phyloP scores from a whole-genome alignment of 2,329 filamentous ascomycete genomes.

The Beauveria varroae region DNA sequence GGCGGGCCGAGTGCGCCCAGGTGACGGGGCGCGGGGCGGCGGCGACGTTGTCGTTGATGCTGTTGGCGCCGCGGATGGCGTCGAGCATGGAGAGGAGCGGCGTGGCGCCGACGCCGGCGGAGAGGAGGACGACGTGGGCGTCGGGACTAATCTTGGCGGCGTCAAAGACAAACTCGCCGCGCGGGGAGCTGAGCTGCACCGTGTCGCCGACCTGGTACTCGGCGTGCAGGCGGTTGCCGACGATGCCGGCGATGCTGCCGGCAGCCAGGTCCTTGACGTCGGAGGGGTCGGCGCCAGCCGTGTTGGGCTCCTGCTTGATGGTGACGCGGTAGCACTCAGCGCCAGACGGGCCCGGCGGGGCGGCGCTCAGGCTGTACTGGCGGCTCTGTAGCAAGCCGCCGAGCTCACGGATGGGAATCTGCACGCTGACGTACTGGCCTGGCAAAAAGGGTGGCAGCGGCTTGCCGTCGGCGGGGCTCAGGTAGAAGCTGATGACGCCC shows the following conservation, averaged over 20 bases:
- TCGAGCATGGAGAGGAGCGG: slow-evolving; percentile 60
- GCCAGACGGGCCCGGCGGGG: slow-evolving; percentile 20
- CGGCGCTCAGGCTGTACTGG: slow-evolving; percentile 68
- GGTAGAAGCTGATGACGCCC: slow-evolving; percentile 61
- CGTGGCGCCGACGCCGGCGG: slow-evolving; percentile 61
- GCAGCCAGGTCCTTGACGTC: slow-evolving; percentile 20
- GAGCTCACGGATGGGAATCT: slow-evolving; percentile 52
- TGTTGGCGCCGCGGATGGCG: slow-evolving; percentile 31
- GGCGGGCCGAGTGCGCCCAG: slow-evolving; percentile 56
- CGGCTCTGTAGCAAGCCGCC: slow-evolving; percentile 57
- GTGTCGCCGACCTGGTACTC: slow-evolving; percentile 41
- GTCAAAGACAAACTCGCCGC: slow-evolving; percentile 57
- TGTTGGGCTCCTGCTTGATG: slow-evolving; percentile 53
- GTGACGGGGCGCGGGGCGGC: slow-evolving; percentile 39
- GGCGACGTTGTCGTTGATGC: slow-evolving; percentile 20
- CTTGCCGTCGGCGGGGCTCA: slow-evolving; percentile 51
- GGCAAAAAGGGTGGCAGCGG: slow-evolving; percentile 55
- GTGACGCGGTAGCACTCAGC: slow-evolving; percentile 57
- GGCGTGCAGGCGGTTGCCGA: slow-evolving; percentile 47
- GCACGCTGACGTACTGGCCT: slow-evolving; percentile 67
- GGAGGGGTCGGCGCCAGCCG: slow-evolving; percentile 23
- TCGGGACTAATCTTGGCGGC: slow-evolving; percentile 29
- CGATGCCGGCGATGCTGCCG: slow-evolving; percentile 34
- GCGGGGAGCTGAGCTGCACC: slow-evolving; percentile 47
- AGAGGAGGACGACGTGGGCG: slow-evolving; percentile 56